Base-by-base conservation (phyloP, 129 eudicot species). In the Ambrosia trifida region DNA sequence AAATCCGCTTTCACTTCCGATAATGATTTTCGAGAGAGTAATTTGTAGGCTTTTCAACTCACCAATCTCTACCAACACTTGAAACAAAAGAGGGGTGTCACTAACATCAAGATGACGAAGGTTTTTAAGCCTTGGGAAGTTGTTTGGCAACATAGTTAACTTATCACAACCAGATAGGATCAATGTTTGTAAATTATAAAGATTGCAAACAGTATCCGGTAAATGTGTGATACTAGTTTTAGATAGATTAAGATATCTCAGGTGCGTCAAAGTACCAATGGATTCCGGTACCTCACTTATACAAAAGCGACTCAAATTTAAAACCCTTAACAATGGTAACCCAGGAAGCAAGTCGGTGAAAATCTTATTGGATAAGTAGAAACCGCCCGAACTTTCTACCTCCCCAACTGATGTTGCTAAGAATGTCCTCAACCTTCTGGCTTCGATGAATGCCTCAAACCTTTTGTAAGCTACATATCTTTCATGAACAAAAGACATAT, bases 401-500 rank as follows among this genome's bases (percentile, higher is more conserved):
- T 0, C 5, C 35, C 36, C 19, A 11, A 3, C 2, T 11, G 14
- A 44, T 19, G 30, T 28, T 12, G 40, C 70, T 9, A 66, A 41
- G 38, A 66, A 43, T 66, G 70, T 66, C 8, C 70, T 66, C 18
- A 66, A 44, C 20, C 18, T 66, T 18, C 12, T 66, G 8, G 70
- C 56, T 19, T 10, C 8, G 20, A 7, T 66, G 12, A 43, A 11
- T 4, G 56, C 11, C 38, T 66, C 52, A 4, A 66, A 66, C 70
- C 18, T 66, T 8, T 18, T 1, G 20, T 41, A 66, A 43, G 4
- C 8, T 30, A 66, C 24, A 35, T 35, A 38, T 0, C 9, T 1
- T 32, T 64, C 68, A 64, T 32, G 24, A 16, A 64, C 68, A 66
- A 66, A 66, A 4, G 70, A 66, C 38, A 65, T 43, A 44, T 66